Conservation (phyloP, 2,329 filamentous ascomycete species). For the Fusarium sambucinum region DNA sequence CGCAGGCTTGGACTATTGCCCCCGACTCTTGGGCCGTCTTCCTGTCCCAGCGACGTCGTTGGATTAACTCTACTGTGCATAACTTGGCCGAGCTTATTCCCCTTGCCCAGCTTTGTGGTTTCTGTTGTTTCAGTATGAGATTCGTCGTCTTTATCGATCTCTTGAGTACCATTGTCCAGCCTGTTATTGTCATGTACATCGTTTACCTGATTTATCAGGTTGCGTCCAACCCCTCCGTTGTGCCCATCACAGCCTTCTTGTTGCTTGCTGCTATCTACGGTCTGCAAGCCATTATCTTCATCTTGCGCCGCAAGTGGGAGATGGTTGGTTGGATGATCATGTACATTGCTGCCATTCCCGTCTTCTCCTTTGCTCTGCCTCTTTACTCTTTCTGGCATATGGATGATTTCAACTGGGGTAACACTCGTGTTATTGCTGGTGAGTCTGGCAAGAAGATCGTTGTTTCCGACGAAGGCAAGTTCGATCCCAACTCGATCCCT, state of each 20-base stretch:
- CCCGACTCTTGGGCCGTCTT: slow-evolving; percentile 95
- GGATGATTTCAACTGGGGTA: slow-evolving; percentile 99
- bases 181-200: slow-evolving; percentile 90
- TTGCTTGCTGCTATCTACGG: slow-evolving; percentile 96
- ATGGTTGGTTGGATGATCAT: slow-evolving; percentile 99
- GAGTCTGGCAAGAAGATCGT: slow-evolving; percentile 93
- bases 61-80: slow-evolving; percentile 99
- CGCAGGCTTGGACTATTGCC: slow-evolving; percentile 96
- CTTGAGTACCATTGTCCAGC: slow-evolving; percentile 90
- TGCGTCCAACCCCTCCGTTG: slow-evolving; percentile 67
- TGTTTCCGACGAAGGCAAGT: slow-evolving; percentile 97
- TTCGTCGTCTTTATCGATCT: slow-evolving; percentile 97
- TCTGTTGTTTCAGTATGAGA: slow-evolving; percentile 99
- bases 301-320: slow-evolving; percentile 96
- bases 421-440: slow-evolving; percentile 95
- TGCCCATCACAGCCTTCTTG: slow-evolving; percentile 89
- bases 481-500: slow-evolving; percentile 91
- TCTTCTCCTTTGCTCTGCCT: slow-evolving; percentile 91
- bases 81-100: slow-evolving; percentile 97
- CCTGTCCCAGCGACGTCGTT: slow-evolving; percentile 96
- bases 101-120: slow-evolving; percentile 93
- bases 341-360: slow-evolving; percentile 89
- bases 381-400: slow-evolving; percentile 99
- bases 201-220: slow-evolving; percentile 87
- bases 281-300: slow-evolving; percentile 97